Base-by-base conservation (phyloP, 805 yeast genomes). In the Candida suzukii region DNA sequence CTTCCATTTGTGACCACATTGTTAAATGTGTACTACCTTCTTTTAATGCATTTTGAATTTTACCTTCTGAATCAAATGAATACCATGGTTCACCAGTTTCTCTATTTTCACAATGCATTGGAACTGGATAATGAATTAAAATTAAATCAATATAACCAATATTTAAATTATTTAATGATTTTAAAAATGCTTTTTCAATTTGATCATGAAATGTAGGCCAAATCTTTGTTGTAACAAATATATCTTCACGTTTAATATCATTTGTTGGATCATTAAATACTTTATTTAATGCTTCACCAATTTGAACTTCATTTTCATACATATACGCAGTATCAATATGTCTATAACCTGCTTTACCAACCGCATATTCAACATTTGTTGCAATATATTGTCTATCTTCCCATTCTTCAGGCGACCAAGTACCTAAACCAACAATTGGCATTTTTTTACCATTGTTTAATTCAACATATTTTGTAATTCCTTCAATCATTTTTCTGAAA, bases 1-100 rank as follows among this genome's bases (percentile, higher is more conserved):
- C 88, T 42, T 83, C 87, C 44, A 82, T 67, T 44, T 78, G 78
- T 54, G 78, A 76, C 49, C 73, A 74, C 13, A 90, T 88, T 31
- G 79, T 74, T 13, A 88, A 60, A 43, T 50, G 93, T 53, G 86
- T 90, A 51, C 52, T 51, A 28, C 50, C 39, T 18, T 44, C 41
- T 24, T 45, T 47, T 51, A 21, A 44, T 31, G 13, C 66, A 25
- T 41, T 41, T 41, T 54, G 47, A 41, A 50, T 52, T 34, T 49
- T 60, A 35, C 61, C 55, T 36, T 53, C 52, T 3, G 56, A 40
- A 31, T 45, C 46, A 9, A 35, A 20, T n/a, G 49, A 42, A 4
- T 22, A 31, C 27, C 31, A 38, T 26, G 50, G 50, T 28, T 37
- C 32, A 17, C 48, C 50, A 10, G 39, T 29, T 21, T 63, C 58